Evolutionary conservation across 2,329 filamentous ascomycete genomes (phyloP).

Genomic region (Colletotrichum sp.): DNA sequence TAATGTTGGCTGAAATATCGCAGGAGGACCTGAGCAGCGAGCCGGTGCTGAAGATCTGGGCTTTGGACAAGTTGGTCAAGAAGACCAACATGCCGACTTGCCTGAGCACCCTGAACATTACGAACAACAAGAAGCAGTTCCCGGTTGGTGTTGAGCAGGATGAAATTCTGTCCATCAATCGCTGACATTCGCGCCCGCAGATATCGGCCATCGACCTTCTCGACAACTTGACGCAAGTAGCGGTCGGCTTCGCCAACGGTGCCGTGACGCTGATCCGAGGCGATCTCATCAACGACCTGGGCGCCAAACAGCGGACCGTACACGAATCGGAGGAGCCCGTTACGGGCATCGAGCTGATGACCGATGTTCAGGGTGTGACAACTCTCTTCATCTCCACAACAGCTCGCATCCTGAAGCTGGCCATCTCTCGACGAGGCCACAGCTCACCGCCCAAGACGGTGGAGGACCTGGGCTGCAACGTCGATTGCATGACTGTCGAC

Average conservation of each 20-base stretch:
- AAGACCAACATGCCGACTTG: conserved; percentile 91
- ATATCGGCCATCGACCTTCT: conserved; percentile 89
- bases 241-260: conserved; percentile 94
- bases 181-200: conserved; percentile 36
- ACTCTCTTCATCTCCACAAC: conserved; percentile 94
- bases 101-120: conserved; percentile 82
- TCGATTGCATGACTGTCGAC: conserved; percentile 95
- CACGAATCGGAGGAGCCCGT: conserved; percentile 97
- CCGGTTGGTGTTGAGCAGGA: conserved; percentile 61
- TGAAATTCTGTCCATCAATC: too few species aligned
- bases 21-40: conserved; percentile 87
- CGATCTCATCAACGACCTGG: conserved; percentile 93
- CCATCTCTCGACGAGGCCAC: conserved; percentile 87
- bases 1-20: background rate
- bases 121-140: conserved; percentile 91
- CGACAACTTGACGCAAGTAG: conserved; percentile 89
- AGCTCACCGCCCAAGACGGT: conserved; percentile 86
- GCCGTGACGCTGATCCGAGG: conserved; percentile 92
- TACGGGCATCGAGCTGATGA: conserved; percentile 82
- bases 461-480: conserved; percentile 86
- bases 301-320: conserved; percentile 90
- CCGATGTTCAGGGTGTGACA: conserved; percentile 62
- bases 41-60: conserved; percentile 96
- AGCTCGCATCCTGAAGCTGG: conserved; percentile 81
- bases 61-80: conserved; percentile 90